Percentiles rank a stretch among this genome's conserved stretches.
These are phyloP conservation scores for Pseudohalonectria lignicola DNA, from an alignment of 2,329 filamentous ascomycete genomes.

Conservation along the genomic window DNA sequence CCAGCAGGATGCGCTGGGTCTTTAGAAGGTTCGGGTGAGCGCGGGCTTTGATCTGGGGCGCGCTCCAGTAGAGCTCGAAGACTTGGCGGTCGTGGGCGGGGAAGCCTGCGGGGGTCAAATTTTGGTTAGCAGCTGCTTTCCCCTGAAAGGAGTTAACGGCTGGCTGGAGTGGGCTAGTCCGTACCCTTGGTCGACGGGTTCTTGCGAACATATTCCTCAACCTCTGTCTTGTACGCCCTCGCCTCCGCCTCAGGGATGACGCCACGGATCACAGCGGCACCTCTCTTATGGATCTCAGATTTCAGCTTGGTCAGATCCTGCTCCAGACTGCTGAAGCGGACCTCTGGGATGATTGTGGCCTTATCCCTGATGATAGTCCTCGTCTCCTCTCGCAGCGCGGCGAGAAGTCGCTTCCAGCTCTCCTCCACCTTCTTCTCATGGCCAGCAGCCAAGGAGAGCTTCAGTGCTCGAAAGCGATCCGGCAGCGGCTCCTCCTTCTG, in stretches of 20 bases:
- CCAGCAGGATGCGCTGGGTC: slow-evolving; percentile 51
- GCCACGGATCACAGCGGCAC: slow-evolving; percentile 52
- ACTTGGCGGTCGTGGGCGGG: slow-evolving; percentile 57
- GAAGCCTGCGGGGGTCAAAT: slow-evolving; percentile 37
- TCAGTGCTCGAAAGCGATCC: slow-evolving; percentile 43
- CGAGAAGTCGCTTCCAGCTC: slow-evolving; percentile 16
- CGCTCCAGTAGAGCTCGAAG: slow-evolving; percentile 67
- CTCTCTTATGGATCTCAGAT: slow-evolving; percentile 47
- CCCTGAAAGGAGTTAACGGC: not conserved
- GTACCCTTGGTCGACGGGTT: slow-evolving; percentile 49
- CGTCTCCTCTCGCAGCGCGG: slow-evolving; percentile 11
- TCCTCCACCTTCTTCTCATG: slow-evolving; percentile 32
- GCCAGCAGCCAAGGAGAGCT: slow-evolving; percentile 37
- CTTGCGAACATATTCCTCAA: slow-evolving; percentile 52
- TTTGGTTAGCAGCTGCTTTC: not conserved
- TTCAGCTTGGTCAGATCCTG: slow-evolving; percentile 21
- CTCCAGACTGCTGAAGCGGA: slow-evolving; percentile 35
- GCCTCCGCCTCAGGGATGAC: slow-evolving; percentile 55
- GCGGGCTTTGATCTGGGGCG: slow-evolving; percentile 56
- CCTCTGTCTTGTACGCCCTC: slow-evolving; percentile 50
- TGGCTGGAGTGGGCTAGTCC: slow-evolving; percentile 1
- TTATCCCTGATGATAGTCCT: slow-evolving; percentile 31
- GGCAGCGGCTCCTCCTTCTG: slow-evolving; percentile 33
- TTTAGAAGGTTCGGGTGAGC: slow-evolving; percentile 51
- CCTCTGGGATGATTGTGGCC: slow-evolving; percentile 37